Conservation (phyloP, 331 rosid species). For the Saraca asoca region DNA sequence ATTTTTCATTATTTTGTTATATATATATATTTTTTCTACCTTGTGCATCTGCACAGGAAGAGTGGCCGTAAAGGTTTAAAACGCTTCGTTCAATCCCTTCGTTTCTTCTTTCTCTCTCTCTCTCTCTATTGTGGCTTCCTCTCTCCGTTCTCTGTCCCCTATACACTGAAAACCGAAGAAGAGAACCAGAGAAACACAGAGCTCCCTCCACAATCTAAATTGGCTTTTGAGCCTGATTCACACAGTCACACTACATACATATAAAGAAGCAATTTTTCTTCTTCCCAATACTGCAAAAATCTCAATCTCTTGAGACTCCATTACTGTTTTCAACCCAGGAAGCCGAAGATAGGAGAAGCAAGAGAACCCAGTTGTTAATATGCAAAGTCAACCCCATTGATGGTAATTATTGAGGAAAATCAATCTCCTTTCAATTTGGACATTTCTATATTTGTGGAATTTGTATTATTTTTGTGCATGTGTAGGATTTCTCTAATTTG, state of each 20-base stretch:
- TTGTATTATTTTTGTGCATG: slow-evolving; percentile 29
- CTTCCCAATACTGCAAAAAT: slow-evolving; percentile 16
- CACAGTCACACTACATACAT: slow-evolving; percentile 30
- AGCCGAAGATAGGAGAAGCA: slow-evolving; percentile 23
- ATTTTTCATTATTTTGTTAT: neutral
- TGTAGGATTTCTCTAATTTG: slow-evolving; percentile 29
- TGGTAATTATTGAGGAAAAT: slow-evolving; percentile 35
- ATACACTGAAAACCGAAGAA: slow-evolving; percentile 34
- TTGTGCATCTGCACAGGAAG: slow-evolving; percentile 23
- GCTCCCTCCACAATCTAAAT: slow-evolving; percentile 58
- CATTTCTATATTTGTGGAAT: slow-evolving; percentile 18
- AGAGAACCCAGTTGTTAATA: slow-evolving; percentile 7
- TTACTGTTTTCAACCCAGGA: slow-evolving; percentile 35
- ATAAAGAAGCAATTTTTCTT: slow-evolving; percentile 4
- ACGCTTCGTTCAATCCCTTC: slow-evolving; percentile 54
- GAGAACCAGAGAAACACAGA: slow-evolving; percentile 34
- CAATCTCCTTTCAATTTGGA: neutral
- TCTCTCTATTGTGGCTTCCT: slow-evolving; percentile 9
- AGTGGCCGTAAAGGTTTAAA: slow-evolving; percentile 42
- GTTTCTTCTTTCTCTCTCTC: slow-evolving; percentile 18
- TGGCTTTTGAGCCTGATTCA: slow-evolving; percentile 41
- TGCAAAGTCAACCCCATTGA: slow-evolving; percentile 34
- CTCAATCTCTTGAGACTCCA: slow-evolving; percentile 39
- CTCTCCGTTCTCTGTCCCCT: slow-evolving; percentile 35
- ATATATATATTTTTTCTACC: neutral